phyloP scores from a whole-genome alignment of 106 monocot genomes.

The Vanilla planifolia region DNA sequence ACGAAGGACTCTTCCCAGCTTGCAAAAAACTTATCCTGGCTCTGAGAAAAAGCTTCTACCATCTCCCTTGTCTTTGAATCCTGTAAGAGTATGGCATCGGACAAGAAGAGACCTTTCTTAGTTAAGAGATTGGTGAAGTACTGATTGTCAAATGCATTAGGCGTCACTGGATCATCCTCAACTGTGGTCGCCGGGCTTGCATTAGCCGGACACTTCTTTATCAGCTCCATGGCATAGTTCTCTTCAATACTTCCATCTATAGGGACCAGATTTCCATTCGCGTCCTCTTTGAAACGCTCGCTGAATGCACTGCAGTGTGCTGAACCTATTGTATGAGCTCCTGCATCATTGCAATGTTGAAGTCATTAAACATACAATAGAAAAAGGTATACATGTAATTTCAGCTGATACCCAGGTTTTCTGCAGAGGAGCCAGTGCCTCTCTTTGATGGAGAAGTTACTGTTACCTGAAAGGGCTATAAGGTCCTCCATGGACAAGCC shows the following conservation, averaged over 20 bases:
- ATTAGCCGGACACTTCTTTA: slow-evolving; percentile 13
- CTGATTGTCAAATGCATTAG: slow-evolving; percentile 14
- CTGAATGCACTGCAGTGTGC: slow-evolving; percentile 21
- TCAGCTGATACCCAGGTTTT: no score
- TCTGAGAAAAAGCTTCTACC: slow-evolving; percentile 21
- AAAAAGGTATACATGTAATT: no score
- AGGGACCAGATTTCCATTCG: slow-evolving; percentile 9
- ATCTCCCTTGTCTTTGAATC: slow-evolving; percentile 4
- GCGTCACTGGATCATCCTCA: slow-evolving; percentile 11
- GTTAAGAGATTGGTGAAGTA: slow-evolving; percentile 10
- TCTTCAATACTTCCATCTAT: slow-evolving; percentile 7
- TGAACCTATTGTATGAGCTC: slow-evolving; percentile 18
- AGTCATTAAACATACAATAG: no score
- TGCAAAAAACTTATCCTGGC: slow-evolving; percentile 48
- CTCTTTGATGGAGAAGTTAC: no score
- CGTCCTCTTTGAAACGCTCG: slow-evolving; percentile 8
- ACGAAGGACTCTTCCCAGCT: slow-evolving; percentile 68
- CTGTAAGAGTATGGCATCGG: slow-evolving; percentile 10
- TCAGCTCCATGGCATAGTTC: slow-evolving; percentile 11
- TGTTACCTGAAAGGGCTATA: slow-evolving; percentile 60
- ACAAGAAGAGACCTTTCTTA: slow-evolving; percentile 10
- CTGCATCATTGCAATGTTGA: background rate
- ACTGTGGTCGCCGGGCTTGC: slow-evolving; percentile 9
- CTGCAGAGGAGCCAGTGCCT: no score
- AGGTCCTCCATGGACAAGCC: slow-evolving; percentile 60